Percentiles rank a stretch among this genome's conserved stretches.
Conservation (phyloP, 805 yeast species). For the Blastobotrys peoriensis region DNA sequence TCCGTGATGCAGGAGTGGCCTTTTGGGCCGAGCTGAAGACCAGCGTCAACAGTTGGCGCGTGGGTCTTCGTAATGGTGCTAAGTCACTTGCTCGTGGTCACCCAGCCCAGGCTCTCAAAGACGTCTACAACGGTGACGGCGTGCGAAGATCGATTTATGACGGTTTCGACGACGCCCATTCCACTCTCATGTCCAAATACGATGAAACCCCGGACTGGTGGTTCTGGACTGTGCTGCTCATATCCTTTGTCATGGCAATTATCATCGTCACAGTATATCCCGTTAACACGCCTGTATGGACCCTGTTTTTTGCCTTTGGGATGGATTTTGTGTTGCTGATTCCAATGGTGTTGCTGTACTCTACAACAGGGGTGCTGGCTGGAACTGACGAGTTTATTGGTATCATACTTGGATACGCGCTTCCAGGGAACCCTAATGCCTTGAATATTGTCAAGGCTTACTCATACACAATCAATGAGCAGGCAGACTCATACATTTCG, state of each 20-base stretch:
- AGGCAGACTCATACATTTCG: conserved; percentile 56
- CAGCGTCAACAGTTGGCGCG: conserved; percentile 2
- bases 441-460: conserved; percentile 46
- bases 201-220: conserved; percentile 49
- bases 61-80: not conserved
- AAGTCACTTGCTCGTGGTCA: not conserved
- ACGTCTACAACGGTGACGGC: not conserved
- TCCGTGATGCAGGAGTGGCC: conserved; percentile 27
- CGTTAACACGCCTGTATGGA: conserved; percentile 53
- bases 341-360: conserved; percentile 55
- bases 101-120: not conserved
- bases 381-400: conserved; percentile 62
- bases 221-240: conserved; percentile 39
- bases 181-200: conserved; percentile 43
- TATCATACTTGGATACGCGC: conserved; percentile 57
- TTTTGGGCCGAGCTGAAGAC: conserved; percentile 6
- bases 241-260: conserved; percentile 41
- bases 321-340: conserved; percentile 52
- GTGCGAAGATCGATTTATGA: conserved; percentile 9
- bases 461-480: conserved; percentile 42
- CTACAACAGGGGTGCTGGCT: conserved; percentile 51
- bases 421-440: conserved; percentile 57
- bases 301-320: conserved; percentile 51
- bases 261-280: conserved; percentile 38
- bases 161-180: conserved; percentile 38